Base-by-base conservation (phyloP, 2,329 filamentous ascomycete genomes). In the Colletotrichum liriopes region DNA sequence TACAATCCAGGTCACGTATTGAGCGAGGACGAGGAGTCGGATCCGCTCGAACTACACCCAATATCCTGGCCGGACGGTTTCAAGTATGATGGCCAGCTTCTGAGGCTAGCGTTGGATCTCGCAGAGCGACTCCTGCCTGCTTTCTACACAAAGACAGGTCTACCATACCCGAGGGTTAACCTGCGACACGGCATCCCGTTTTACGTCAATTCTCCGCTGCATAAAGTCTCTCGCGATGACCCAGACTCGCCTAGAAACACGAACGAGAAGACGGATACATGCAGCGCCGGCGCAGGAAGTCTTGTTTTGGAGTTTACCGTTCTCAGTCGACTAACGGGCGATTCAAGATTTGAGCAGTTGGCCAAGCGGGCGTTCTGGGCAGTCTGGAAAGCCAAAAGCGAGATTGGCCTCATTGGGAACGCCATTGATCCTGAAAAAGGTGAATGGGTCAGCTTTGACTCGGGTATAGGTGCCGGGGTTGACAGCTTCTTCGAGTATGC, bases 401-500 rank as follows among this genome's bases (percentile, higher is more conserved):
- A 91, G 51, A 94, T 98, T 77, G 94, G 94, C 5, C 86, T 99
- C 32, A 92, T 99, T 74, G 96, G 96, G 9, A 93, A 94, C 69
- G 96, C 95, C 3, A 95, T 99, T 73, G 96, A 98, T 83, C 94
- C 95, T 1, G 96, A 98, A 79, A 93, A 91, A 37, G 96, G 96
- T 0, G 88, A 93, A 76, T 99, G 96, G 96, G 92, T 96, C 43
- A 93, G 93, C 11, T 89, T 93, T 2, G 95, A 94, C 80, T 92
- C 96, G n/a, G 96, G 96, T 39, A 97, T 99, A 76, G 96, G 96
- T 61, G 96, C 96, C 9, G 96, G 96, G 49, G 94, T 98, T 78
- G 96, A 99, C 84, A 98, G 95, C 83, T 99, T 99, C 84, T 98
- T 98, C 78, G 96, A 99, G 83, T 99, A 99, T 82, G 95, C 96